Evolutionary conservation across 352 stramenopile genomes (phyloP), one percentile per base, ranked within the genome.

Genomic region (Phytophthora sp.): DNA sequence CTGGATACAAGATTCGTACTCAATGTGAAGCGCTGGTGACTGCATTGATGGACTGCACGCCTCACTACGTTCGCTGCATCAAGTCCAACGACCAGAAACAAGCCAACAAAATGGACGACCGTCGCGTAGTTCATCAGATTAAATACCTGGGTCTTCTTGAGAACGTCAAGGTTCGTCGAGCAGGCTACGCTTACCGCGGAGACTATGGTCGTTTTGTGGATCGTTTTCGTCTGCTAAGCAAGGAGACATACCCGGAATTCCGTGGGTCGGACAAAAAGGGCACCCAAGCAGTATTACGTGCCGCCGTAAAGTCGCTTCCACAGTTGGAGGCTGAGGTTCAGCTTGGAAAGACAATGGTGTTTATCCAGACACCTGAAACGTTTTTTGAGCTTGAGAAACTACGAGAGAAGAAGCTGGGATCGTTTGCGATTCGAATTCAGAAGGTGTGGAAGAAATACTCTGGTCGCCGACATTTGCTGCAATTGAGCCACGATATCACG

Each of bases 51-150:
- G 84, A 95, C 57, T 97, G 91, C 69, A 93, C 91, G 21, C 91
- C 90, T 61, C 88, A 96, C 54, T 97, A 97, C 46, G 89, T 97
- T 46, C 88, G 90, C n/a, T 96, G 88, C 57, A 96, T 97, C 57
- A 97, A 97, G 67, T 93, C 87, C 4, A 97, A 97, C 58, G 91
- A 97, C 62, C 79, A 95, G 39, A 97, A 97, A 46, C 79, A 90
- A 35, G 52, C 89, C 5, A 90, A 94, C 64, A 82, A 87, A 42
- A 89, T 96, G 59, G 87, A 97, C 50, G 88, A 93, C 31, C 79
- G 89, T 7, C 88, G 91, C 16, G 89, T 96, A 9, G 51, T 94
- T 18, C 88, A 96, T 56, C 88, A 96, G 64, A 95, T 95, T 65
- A 90, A 96, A 59, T 96, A 96, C 45, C 65, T 96, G 29, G 88